Evolutionary conservation across 2,329 filamentous ascomycete species (phyloP), one percentile per base, ranked within the genome.

Genomic region (Coniella lustricola): DNA sequence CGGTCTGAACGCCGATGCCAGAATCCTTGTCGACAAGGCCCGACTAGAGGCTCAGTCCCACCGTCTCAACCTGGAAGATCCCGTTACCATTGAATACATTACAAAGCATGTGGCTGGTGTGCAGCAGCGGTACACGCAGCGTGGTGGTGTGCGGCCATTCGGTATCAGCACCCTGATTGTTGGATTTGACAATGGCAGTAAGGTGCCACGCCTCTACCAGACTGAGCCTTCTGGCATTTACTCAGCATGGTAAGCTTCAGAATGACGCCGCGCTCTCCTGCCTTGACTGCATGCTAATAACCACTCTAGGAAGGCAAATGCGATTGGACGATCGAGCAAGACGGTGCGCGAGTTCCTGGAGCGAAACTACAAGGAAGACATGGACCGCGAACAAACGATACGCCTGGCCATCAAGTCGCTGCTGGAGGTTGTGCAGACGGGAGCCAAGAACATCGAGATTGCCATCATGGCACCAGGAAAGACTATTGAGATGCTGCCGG

Each of bases 161-260:
- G 93, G 93, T 54, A 96, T 98, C 68, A 96, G 90, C 74, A 97
- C 91, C 35, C 76, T 98, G 66, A 90, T 98, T 60, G 91, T 98
- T 54, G 93, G 93, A n/a, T 98, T 98, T 64, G 93, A 98, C 73
- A 87, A 90, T 59, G 88, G 87, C 59, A 91, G 90, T 75, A 84
- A 85, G 64, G 84, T 84, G 48, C 91, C 93, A 47, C 81, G 90
- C 60, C 76, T 98, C 53, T 98, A 97, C 70, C 91, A 96, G 79
- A 98, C 93, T 3, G 93, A 98, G 74, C 93, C 94, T n/a, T 95
- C 90, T 55, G 93, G 94, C 52, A 98, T 98, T 68, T 98, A 97
- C 77, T 96, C 90, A 50, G 93, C 93, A 67, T 98, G 93, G 93
- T 97, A 77, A 46, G 80, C n/a, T 66, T 48, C 4, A 5, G 21